A percentile compares a stretch with the other conserved stretches of the same genome.
Evolutionary conservation across 75 land plant genomes (phyloP).

Genomic region (Sequoiadendron giganteum): DNA sequence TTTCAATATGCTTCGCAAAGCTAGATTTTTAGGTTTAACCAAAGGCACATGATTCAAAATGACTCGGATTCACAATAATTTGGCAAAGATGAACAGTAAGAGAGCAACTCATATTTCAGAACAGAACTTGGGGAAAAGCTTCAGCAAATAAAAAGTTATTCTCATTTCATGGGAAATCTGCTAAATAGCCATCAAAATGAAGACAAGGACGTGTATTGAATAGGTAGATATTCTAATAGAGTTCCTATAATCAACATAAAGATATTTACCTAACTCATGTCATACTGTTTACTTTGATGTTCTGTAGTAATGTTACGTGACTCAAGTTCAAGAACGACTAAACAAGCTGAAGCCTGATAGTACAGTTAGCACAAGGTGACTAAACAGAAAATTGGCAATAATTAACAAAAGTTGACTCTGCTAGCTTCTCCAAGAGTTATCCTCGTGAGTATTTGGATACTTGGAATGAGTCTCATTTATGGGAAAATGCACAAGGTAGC

Average conservation of each 20-base stretch:
- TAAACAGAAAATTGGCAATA: neutral
- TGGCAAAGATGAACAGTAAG: neutral
- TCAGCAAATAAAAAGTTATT: neutral
- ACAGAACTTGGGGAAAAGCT: neutral
- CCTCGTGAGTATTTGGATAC: neutral
- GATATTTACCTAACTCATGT: neutral
- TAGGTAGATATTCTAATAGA: neutral
- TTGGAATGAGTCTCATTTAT: neutral
- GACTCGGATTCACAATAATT: neutral
- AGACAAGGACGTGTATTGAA: neutral
- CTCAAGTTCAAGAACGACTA: neutral
- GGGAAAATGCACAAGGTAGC: neutral
- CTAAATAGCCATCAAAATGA: neutral
- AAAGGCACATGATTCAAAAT: neutral
- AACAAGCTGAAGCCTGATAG: neutral
- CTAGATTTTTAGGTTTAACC: neutral
- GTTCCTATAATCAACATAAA: neutral
- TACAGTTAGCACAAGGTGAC: neutral
- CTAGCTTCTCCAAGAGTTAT: neutral
- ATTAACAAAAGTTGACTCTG: neutral
- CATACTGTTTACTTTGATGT: neutral
- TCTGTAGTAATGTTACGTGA: neutral
- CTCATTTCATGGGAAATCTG: neutral
- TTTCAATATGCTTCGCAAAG: neutral
- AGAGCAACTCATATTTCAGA: neutral